Conservation (phyloP, 2,329 filamentous ascomycete species). For the Cadophora luteo-olivacea region DNA sequence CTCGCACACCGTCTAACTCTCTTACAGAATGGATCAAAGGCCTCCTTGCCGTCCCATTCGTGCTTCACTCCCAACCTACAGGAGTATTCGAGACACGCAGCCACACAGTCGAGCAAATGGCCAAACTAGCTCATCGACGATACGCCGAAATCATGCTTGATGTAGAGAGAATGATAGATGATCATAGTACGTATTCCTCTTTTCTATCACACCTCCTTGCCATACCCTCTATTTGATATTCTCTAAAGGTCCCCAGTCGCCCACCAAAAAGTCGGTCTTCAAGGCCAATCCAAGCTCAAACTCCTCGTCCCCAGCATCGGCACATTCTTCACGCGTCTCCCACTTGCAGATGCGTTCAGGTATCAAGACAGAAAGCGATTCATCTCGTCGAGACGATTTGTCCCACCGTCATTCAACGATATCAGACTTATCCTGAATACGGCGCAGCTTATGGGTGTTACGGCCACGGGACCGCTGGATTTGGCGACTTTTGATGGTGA, state of each 20-base stretch:
- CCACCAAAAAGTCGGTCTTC: conserved; percentile 69
- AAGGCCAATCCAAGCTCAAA: conserved; percentile 85
- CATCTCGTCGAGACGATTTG: conserved; percentile 91
- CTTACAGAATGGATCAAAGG: conserved; percentile 91
- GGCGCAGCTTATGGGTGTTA: conserved; percentile 91
- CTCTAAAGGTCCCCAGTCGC: conserved; percentile 59
- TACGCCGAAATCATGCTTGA: conserved; percentile 97
- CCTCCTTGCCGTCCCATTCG: conserved; percentile 91
- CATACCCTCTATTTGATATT: neutral
- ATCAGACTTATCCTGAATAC: conserved; percentile 92
- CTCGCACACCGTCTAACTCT: neutral
- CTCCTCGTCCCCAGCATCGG: conserved; percentile 90
- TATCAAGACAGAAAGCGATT: conserved; percentile 86
- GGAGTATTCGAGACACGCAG: conserved; percentile 77
- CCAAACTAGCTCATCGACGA: conserved; percentile 79
- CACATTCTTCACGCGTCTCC: conserved; percentile 90
- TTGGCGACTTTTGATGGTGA: conserved; percentile 97
- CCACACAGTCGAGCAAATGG: conserved; percentile 72
- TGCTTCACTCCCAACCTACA: conserved; percentile 93
- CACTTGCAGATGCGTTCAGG: conserved; percentile 87
- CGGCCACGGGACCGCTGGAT: conserved; percentile 73
- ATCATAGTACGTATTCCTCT: conserved; percentile 71
- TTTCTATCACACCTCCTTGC: conserved; percentile 18
- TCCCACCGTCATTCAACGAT: conserved; percentile 97
- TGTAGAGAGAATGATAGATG: conserved; percentile 88